Evolutionary conservation across 176 grass and related monocot species (phyloP).

Genomic region (Carex cristatella): DNA sequence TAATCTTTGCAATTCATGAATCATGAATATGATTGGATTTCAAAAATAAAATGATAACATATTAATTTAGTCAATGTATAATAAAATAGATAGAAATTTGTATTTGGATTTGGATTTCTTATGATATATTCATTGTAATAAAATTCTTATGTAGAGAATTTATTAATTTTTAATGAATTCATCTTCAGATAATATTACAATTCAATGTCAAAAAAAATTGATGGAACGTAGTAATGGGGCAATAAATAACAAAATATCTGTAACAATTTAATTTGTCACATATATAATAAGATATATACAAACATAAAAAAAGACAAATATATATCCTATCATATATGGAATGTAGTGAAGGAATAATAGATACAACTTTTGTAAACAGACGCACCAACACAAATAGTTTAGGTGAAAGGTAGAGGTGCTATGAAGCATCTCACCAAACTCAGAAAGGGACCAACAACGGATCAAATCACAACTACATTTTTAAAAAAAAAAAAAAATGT

Average conservation of each 20-base stretch:
- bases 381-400: not conserved
- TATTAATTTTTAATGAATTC: too few species aligned
- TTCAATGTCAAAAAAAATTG: too few species aligned
- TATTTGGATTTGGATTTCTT: too few species aligned
- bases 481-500: not conserved
- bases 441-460: slow-evolving; percentile 2
- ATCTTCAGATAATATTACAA: too few species aligned
- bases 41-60: too few species aligned
- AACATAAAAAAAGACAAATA: not conserved
- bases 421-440: slow-evolving; percentile 24
- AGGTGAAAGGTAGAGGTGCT: slow-evolving; percentile 3
- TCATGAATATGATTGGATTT: too few species aligned
- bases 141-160: too few species aligned
- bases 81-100: too few species aligned
- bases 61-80: too few species aligned
- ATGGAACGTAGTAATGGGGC: slow-evolving; percentile 1
- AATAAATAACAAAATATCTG: not conserved
- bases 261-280: not conserved
- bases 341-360: not conserved
- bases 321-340: not conserved
- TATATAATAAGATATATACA: not conserved
- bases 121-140: too few species aligned
- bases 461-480: not conserved
- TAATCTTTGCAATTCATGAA: too few species aligned
- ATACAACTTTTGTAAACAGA: not conserved